Evolutionary conservation across 2,329 filamentous ascomycete genomes (phyloP).

Genomic region (Talaromyces sp.): DNA sequence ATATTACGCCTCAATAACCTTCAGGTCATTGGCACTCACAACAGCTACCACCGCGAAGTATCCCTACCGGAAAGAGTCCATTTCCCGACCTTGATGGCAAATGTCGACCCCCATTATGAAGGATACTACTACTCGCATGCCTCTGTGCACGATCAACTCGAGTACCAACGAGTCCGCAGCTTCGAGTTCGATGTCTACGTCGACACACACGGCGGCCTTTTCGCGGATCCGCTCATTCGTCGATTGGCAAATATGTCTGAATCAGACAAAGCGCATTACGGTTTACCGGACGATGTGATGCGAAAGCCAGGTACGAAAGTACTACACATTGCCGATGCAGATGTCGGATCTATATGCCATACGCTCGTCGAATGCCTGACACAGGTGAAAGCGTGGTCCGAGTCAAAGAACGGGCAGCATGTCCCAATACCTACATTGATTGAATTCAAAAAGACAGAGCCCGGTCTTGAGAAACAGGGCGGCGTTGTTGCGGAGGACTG

Average conservation of each 20-base stretch:
- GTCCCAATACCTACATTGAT: slow-evolving; percentile 18
- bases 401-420: slow-evolving; percentile 3
- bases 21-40: slow-evolving; percentile 17
- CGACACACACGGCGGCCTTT: slow-evolving; percentile 15
- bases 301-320: slow-evolving; percentile 18
- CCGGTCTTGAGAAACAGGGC: slow-evolving; percentile 11
- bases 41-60: slow-evolving; percentile 19
- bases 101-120: slow-evolving; percentile 10
- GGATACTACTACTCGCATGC: slow-evolving; percentile 19
- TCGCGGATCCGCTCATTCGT: slow-evolving; percentile 17
- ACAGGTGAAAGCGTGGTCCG: slow-evolving; percentile 15
- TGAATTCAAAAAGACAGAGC: slow-evolving; percentile 18
- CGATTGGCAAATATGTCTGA: slow-evolving; percentile 17
- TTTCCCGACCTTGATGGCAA: slow-evolving; percentile 14
- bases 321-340: slow-evolving; percentile 18
- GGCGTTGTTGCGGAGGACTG: slow-evolving; percentile 17
- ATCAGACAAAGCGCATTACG: slow-evolving; percentile 15
- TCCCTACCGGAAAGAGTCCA: slow-evolving; percentile 12
- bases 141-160: slow-evolving; percentile 18
- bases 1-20: slow-evolving; percentile 17
- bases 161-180: slow-evolving; percentile 16
- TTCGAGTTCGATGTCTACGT: slow-evolving; percentile 18
- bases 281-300: slow-evolving; percentile 10
- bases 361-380: slow-evolving; percentile 17
- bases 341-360: slow-evolving; percentile 17